Conservation (phyloP, 129 eudicot genomes). For the Logfia minima region DNA sequence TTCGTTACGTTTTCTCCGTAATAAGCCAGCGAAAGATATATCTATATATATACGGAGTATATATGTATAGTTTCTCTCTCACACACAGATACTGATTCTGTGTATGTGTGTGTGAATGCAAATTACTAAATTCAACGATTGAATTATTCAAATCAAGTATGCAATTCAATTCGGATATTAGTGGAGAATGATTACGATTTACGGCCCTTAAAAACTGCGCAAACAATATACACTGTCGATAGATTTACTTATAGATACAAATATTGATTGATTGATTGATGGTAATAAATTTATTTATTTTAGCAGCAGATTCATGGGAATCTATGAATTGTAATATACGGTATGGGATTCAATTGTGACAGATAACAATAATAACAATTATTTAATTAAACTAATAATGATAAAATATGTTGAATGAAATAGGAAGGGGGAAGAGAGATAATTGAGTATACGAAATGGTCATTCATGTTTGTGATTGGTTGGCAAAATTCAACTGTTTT, state of each 20-base stretch:
- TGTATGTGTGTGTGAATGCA: conserved; percentile 34
- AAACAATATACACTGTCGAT: neutral
- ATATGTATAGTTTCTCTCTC: conserved; percentile 13
- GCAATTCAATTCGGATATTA: neutral
- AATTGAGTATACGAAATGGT: conserved; percentile 16
- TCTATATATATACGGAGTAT: neutral
- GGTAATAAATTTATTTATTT: neutral
- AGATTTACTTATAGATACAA: neutral
- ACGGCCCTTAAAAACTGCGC: neutral
- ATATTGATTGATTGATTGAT: neutral
- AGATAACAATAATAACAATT: neutral
- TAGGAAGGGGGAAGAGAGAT: neutral
- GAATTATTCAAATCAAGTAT: conserved; percentile 20
- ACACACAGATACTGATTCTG: conserved; percentile 8
- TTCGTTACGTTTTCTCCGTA: neutral
- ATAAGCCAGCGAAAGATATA: conserved; percentile 29
- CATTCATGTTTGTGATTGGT: conserved; percentile 25
- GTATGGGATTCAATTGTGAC: conserved; percentile 26
- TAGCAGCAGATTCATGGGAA: conserved; percentile 17
- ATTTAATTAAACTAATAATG: no score
- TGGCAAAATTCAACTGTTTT: conserved; percentile 13
- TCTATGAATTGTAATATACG: neutral
- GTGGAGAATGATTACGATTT: conserved; percentile 4
- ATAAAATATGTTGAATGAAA: neutral
- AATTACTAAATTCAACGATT: conserved; percentile 4